Evolutionary conservation across 1,139 yeast genomes (phyloP).

Genomic region (Blastobotrys niveus): DNA sequence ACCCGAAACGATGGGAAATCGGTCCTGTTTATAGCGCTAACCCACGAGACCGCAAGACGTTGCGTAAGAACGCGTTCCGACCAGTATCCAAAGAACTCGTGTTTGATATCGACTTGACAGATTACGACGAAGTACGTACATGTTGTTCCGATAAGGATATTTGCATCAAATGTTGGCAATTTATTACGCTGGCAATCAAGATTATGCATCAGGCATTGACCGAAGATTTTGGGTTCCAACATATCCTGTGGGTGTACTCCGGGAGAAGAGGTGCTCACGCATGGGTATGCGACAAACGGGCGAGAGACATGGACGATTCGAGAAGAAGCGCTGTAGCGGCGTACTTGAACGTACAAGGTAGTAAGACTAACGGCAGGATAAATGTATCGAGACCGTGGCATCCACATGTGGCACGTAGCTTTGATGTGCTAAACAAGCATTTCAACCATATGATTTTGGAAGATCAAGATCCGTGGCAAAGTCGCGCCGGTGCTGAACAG

Average conservation of each 20-base stretch:
- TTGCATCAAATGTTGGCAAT: constrained; percentile 90
- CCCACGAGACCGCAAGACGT: constrained; percentile 74
- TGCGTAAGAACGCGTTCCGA: constrained; percentile 74
- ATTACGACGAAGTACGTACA: constrained; percentile 88
- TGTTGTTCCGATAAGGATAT: constrained; percentile 85
- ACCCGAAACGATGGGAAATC: constrained; percentile 89
- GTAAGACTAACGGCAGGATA: constrained; percentile 44
- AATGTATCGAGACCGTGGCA: constrained; percentile 75
- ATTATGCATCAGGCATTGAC: constrained; percentile 65
- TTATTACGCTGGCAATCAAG: constrained; percentile 79
- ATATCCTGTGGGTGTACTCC: constrained; percentile 90
- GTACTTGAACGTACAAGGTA: constrained; percentile 71
- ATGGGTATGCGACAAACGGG: constrained; percentile 88
- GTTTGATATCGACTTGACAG: constrained; percentile 96
- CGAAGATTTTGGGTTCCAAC: constrained; percentile 85
- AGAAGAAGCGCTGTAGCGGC: constrained; percentile 74
- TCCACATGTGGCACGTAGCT: constrained; percentile 67
- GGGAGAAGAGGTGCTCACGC: constrained; percentile 99
- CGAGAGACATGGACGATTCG: constrained; percentile 65
- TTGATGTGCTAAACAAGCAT: constrained; percentile 55
- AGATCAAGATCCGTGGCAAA: constrained; percentile 83
- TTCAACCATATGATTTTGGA: constrained; percentile 62
- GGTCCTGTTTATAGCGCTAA: constrained; percentile 89
- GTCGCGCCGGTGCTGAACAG: constrained; percentile 47
- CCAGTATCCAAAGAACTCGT: constrained; percentile 84